Base-by-base conservation (phyloP, 164 flowering plant species). In the Magnolia kwangsiensis region DNA sequence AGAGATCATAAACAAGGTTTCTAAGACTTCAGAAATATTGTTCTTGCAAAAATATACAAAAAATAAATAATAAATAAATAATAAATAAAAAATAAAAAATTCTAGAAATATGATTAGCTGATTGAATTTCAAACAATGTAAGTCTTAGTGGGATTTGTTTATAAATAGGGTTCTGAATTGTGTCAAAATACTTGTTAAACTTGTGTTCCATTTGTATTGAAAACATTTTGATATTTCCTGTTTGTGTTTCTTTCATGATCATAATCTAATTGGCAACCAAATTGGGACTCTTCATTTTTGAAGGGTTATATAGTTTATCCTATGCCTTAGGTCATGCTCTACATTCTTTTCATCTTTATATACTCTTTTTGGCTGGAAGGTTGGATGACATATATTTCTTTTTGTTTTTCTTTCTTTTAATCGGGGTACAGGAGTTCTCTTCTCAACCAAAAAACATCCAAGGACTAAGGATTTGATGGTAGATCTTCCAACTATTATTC, bases 381-480 rank as follows among this genome's bases (percentile, higher is more conserved):
- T 16, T 55, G 18, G 18, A 55, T 55, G 61, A 9, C 61, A 55
- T 37, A 5, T 37, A 37, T 37, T 37, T 37, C 45, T 0, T 37
- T 37, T 37, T 37, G 6, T 37, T 37, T 37, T 37, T 37, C 61
- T 55, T 29, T 8, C 24, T 73, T 31, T 64, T 61, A 10, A 27
- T 73, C 5, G 16, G 45, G 20, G 24, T 21, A 63, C 85, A 96
- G 99, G 96, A 76, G 88, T 91, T 73, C 91, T 96, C 63, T 96
- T 96, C 82, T 88, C 97, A 74, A 85, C 97, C 1, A 96, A 91
- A 77, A 90, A 90, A 81, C 97, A 94, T 80, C 93, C 90, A 63
- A 87, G 94, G 87, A 94, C 99, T 67, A 96, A 92, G 83, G 97
- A 90, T 84, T 70, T 91, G 70, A 79, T 90, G 88, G 99, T 94